Conservation (phyloP, 306 rosid species). For the Biancaea sappan region DNA sequence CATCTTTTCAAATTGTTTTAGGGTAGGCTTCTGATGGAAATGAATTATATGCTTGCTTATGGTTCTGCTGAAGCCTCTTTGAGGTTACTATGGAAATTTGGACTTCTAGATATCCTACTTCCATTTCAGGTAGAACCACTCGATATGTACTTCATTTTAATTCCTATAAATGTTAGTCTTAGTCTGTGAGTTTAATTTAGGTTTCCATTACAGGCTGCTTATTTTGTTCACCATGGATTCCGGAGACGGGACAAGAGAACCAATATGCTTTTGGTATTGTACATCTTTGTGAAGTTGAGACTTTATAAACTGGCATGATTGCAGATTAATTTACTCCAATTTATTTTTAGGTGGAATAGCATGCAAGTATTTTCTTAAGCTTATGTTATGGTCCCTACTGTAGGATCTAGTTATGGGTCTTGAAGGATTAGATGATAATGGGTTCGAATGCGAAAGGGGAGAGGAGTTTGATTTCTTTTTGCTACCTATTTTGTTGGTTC, state of each 20-base stretch:
- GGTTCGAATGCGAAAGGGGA: no score
- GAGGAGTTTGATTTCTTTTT: no score
- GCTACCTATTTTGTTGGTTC: no score
- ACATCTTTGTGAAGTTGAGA: slow-evolving; percentile 20
- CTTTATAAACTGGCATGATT: neutral
- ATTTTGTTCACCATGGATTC: slow-evolving; percentile 69
- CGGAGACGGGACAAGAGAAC: slow-evolving; percentile 78
- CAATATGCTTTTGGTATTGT: slow-evolving; percentile 88
- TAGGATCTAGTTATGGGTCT: no score
- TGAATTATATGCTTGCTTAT: slow-evolving; percentile 86
- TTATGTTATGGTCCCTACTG: no score
- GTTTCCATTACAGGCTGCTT: slow-evolving; percentile 72
- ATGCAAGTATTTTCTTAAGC: slow-evolving; percentile 13
- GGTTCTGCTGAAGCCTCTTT: slow-evolving; percentile 91
- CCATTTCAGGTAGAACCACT: slow-evolving; percentile 65
- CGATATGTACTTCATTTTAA: slow-evolving; percentile 3
- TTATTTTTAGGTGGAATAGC: slow-evolving; percentile 11
- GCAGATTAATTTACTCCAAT: neutral
- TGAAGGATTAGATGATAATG: no score
- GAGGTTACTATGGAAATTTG: slow-evolving; percentile 80
- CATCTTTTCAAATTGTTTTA: slow-evolving; percentile 40
- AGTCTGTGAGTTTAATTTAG: slow-evolving; percentile 26
- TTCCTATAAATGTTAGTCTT: slow-evolving; percentile 29
- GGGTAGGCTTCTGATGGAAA: slow-evolving; percentile 88
- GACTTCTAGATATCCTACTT: slow-evolving; percentile 81